Evolutionary conservation across 306 rosid species (phyloP).

Genomic region (Boehmeria nivea): DNA sequence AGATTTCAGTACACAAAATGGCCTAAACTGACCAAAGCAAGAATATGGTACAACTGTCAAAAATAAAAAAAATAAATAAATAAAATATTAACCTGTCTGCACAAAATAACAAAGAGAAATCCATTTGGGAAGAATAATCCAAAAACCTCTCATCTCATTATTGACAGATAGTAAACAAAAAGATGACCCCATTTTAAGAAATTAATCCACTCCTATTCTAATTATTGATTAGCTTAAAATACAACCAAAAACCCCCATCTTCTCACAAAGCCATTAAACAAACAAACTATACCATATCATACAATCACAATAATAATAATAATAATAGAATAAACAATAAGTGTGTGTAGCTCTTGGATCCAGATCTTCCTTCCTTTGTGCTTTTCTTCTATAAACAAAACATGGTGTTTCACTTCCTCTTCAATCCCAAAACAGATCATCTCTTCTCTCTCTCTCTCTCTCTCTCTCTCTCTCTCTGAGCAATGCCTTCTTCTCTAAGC

Average conservation of each 20-base stretch:
- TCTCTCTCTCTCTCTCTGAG: slow-evolving; percentile 10
- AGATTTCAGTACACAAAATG: no score
- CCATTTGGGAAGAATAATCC: slow-evolving; percentile 26
- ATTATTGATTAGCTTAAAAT: no score
- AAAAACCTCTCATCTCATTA: slow-evolving; percentile 27
- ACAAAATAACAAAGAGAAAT: no score
- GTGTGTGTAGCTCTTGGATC: slow-evolving; percentile 31
- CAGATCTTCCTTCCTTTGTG: slow-evolving; percentile 34
- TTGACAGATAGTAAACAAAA: no score
- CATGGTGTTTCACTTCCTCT: slow-evolving; percentile 81
- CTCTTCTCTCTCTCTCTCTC: slow-evolving; percentile 11
- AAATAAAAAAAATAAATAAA: no score
- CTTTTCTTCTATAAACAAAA: slow-evolving; percentile 79
- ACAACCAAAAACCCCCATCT: slow-evolving; percentile 20
- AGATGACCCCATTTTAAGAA: no score
- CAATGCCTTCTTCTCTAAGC: slow-evolving; percentile 82
- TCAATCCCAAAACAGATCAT: slow-evolving; percentile 80
- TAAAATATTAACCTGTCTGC: no score
- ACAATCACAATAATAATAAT: slow-evolving; percentile 25
- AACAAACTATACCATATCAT: slow-evolving; percentile 28
- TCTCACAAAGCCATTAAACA: slow-evolving; percentile 32
- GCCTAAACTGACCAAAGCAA: slow-evolving; percentile 12
- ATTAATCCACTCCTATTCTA: no score
- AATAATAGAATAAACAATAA: slow-evolving; percentile 34
- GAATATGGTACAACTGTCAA: slow-evolving; percentile 25